Base-by-base conservation (phyloP, 140 eudicot genomes). In the Bidens hawaiensis region DNA sequence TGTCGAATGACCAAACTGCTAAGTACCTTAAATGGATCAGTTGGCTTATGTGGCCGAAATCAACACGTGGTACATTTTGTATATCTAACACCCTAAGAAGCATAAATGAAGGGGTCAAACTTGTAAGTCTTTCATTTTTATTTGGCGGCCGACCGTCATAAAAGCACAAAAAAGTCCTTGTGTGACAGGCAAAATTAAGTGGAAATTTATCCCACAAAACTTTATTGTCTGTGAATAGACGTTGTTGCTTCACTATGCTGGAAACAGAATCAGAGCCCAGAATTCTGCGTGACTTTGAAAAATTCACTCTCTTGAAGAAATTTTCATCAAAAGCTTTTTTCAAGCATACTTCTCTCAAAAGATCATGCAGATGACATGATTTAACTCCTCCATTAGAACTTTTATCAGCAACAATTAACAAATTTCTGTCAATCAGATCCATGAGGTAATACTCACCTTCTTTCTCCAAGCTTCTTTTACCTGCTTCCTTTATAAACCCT, bases 401-500 rank as follows among this genome's bases (percentile, higher is more conserved):
- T 24, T 19, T 62, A 11, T 6, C 54, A 4, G 18, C 36, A 7
- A 62, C 41, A 40, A 42, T 11, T 6, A 62, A 14, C 16, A 41
- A 25, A 45, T 62, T 62, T 62, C 67, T 62, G 54, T 26, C 54
- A 2, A 42, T 52, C 6, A 62, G 40, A 12, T 24, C 67, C 54
- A 24, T 24, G 24, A 62, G 15, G 19, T 62, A 42, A 62, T 9
- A n/a, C 40, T 41, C 24, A n/a, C 22, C 67, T 6, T 21, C 45
- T 41, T 42, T 54, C 25, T 41, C 54, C 52, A 42, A 41, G 54
- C 55, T 62, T 42, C 23, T 34, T 1, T 3, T 5, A 12, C 12
- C 22, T 31, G 12, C 3, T 18, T 34, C 28, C 21, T 58, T 14
- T 2, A 75, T 38, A 59, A 79, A 63, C 6, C 77, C 84, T 47